Evolutionary conservation across 2,329 filamentous ascomycete genomes (phyloP).

Genomic region (Trichocomaceae sp.): DNA sequence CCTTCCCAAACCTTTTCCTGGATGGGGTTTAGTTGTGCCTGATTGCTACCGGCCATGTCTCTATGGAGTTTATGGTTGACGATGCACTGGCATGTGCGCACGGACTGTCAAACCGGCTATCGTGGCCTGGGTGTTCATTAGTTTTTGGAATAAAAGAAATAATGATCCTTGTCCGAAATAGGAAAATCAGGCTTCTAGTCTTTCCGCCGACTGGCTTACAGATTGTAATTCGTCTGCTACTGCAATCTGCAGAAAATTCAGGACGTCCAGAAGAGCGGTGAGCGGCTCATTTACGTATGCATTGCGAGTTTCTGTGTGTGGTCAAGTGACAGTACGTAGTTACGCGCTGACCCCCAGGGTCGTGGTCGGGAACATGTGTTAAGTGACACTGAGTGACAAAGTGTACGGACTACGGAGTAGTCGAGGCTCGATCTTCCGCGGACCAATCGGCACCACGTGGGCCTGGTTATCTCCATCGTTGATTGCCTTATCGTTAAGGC

Average conservation of each 20-base stretch:
- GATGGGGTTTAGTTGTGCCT: slow-evolving; percentile 25
- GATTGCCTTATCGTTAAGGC: slow-evolving; percentile 1
- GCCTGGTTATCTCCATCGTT: neutral
- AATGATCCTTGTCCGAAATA: neutral
- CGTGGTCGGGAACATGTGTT: too few species aligned
- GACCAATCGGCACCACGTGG: slow-evolving; percentile 7
- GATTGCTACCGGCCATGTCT: slow-evolving; percentile 12
- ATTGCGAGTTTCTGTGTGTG: neutral
- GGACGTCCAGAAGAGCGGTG: neutral
- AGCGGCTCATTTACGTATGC: neutral
- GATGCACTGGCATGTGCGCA: neutral
- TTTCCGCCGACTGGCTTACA: neutral
- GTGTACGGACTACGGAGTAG: too few species aligned
- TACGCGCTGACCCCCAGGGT: too few species aligned
- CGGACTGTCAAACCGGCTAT: neutral
- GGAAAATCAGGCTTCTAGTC: neutral
- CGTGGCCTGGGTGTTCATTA: neutral
- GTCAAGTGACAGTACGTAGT: neutral
- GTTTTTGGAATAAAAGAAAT: neutral
- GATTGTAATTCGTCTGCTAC: neutral
- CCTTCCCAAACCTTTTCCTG: slow-evolving; percentile 52
- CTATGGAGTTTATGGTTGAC: neutral
- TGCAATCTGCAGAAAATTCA: neutral
- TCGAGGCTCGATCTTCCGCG: neutral
- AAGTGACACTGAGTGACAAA: too few species aligned